Conservation (phyloP, 1,284 basidiomycete genomes). For the Ceratobasidium sp. region DNA sequence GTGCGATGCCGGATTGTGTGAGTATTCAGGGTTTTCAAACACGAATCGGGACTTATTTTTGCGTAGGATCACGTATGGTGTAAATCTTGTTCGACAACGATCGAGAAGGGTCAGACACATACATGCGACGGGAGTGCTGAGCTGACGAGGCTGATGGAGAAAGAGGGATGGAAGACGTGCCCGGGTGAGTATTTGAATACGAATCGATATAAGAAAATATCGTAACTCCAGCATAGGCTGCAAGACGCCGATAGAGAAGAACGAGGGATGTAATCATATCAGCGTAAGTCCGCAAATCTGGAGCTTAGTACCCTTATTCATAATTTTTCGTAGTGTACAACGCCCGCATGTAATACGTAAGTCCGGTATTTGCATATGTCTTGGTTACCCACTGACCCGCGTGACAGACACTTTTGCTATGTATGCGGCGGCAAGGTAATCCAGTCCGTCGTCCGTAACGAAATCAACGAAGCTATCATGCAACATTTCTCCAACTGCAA, state of each 20-base stretch:
- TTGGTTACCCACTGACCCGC: neutral
- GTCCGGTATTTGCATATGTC: conserved; percentile 7
- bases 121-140: conserved; percentile 49
- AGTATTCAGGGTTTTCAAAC: neutral
- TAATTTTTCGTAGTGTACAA: conserved; percentile 36
- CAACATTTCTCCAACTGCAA: conserved; percentile 38
- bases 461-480: conserved; percentile 38
- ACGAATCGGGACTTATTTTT: neutral
- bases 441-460: conserved; percentile 28
- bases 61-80: conserved; percentile 44
- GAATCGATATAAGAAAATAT: neutral
- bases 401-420: conserved; percentile 43
- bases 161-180: conserved; percentile 47
- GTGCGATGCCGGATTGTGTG: conserved; percentile 47
- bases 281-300: conserved; percentile 36
- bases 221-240: conserved; percentile 28
- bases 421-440: conserved; percentile 36
- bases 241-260: conserved; percentile 46
- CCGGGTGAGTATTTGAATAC: conserved; percentile 6
- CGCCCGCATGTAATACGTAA: conserved; percentile 49
- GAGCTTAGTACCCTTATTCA: neutral
- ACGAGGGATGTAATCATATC: conserved; percentile 49
- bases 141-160: conserved; percentile 45
- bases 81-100: conserved; percentile 46
- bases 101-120: conserved; percentile 44